These are phyloP conservation scores for Arabis alpina DNA, from an alignment of 345 rosid species.

Conservation along the genomic window DNA sequence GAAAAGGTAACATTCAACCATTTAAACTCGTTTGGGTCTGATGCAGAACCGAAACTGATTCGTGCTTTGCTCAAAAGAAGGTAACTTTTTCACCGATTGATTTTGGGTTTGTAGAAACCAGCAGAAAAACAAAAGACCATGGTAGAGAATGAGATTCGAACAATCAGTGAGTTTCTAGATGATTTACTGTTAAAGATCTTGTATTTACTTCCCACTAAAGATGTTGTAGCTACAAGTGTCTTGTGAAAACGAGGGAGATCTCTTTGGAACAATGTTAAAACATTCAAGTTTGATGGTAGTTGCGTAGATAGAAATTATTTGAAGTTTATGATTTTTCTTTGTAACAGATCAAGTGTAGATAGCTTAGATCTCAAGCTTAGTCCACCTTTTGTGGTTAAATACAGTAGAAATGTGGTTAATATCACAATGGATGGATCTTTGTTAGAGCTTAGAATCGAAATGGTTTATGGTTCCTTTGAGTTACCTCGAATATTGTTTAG, in stretches of 20 bases:
- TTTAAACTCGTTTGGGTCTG: too few relatives aligned
- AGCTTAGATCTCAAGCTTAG: neutral
- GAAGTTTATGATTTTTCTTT: neutral
- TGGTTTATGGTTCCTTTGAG: neutral
- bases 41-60: too few relatives aligned
- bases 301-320: accelerated
- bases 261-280: neutral
- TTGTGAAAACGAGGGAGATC: too few relatives aligned
- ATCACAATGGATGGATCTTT: neutral
- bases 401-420: neutral
- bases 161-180: constrained; percentile 22
- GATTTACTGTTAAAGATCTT: constrained; percentile 19
- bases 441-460: constrained; percentile 20
- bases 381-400: accelerated
- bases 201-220: neutral
- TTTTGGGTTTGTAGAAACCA: too few relatives aligned
- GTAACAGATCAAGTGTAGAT: neutral
- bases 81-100: too few relatives aligned
- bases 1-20: too few relatives aligned
- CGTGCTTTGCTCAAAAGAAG: too few relatives aligned
- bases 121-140: neutral
- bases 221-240: constrained; percentile 1
- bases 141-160: neutral
- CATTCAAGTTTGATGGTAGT: neutral
- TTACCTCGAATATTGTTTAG: constrained; percentile 2